Conservation (phyloP, 2,329 filamentous ascomycete genomes). For the Boeremia lycopersici region DNA sequence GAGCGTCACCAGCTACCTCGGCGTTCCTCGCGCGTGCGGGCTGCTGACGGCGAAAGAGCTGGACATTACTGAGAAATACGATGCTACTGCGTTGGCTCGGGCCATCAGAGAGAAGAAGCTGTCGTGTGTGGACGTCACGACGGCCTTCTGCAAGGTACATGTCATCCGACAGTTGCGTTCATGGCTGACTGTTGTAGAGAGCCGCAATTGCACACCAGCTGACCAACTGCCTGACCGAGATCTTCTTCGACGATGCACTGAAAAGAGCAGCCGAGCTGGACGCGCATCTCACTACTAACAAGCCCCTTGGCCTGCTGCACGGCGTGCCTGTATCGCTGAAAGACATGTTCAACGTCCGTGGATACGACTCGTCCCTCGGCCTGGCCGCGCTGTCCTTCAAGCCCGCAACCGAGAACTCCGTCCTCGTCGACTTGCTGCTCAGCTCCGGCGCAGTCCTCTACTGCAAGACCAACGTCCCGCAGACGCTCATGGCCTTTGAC, state of each 20-base stretch:
- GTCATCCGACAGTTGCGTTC: background rate
- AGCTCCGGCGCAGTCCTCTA: constrained; percentile 56
- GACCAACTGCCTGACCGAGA: constrained; percentile 51
- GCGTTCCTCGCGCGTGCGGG: constrained; percentile 59
- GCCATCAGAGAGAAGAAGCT: constrained; percentile 44
- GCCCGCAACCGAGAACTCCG: constrained; percentile 46
- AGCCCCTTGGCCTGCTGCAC: constrained; percentile 53
- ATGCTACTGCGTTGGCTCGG: constrained; percentile 50
- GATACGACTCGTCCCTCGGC: constrained; percentile 52
- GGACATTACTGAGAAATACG: constrained; percentile 61
- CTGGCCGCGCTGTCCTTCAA: constrained; percentile 52
- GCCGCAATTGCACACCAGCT: constrained; percentile 56
- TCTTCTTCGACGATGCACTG: constrained; percentile 46
- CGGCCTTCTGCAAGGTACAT: constrained; percentile 53
- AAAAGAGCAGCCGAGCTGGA: constrained; percentile 48
- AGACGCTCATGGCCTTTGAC: constrained; percentile 60
- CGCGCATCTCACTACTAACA: constrained; percentile 46
- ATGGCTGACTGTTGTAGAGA: constrained; percentile 34
- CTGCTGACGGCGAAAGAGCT: constrained; percentile 59
- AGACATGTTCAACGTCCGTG: constrained; percentile 57
- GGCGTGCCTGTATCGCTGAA: constrained; percentile 57
- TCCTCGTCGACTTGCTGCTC: constrained; percentile 53
- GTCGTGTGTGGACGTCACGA: constrained; percentile 47
- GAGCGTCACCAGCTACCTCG: constrained; percentile 43
- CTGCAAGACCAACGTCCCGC: constrained; percentile 62